Evolutionary conservation across 192 early-diverging fungal species (phyloP), one percentile per base, ranked within the genome.

Genomic region (Podila epicladia): DNA sequence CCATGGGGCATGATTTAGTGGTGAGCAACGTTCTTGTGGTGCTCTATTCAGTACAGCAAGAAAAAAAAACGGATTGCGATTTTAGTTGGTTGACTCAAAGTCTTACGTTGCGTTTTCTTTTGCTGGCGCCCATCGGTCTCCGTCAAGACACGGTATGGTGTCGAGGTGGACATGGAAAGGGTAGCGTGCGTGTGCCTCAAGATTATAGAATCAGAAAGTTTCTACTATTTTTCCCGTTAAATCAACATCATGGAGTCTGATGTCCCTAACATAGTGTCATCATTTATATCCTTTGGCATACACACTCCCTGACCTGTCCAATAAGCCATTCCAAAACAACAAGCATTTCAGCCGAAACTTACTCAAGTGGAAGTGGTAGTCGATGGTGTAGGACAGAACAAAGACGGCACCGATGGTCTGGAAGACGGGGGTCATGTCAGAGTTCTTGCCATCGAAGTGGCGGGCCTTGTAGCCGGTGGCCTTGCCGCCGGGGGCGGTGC

Each of bases 21-120:
- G 90, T 94, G 89, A 82, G 91, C 92, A 64, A 88, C 90, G 84
- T 89, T 91, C 92, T 93, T 94, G 92, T 94, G 93, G 89, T 93
- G 89, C 89, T 87, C 88, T 89, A 82, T 37, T 50, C 20, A 37
- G 58, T n/a, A 22, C 15, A 15, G 33, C 5, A 62, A 63, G 20
- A 37, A 17, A 29, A 29, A 29, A 60, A 6, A 26, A 57, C 5
- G 17, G 51, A 49, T 70, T n/a, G 63, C 70, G 63, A 60, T 3
- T 57, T 50, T 5, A 53, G 35, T 29, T 5, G 29, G 26, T 29
- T 11, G 41, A 35, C 58, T 38, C 28, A 51, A 58, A 29, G 29
- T 20, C 24, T 15, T 59, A 26, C 58, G 13, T 45, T 45, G 29
- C 29, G 7, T 35, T 55, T 55, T 22, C 38, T 65, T 69, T 29